These are phyloP conservation scores for Hortaea werneckii DNA, from an alignment of 2,329 filamentous ascomycete species.

Conservation along the genomic window DNA sequence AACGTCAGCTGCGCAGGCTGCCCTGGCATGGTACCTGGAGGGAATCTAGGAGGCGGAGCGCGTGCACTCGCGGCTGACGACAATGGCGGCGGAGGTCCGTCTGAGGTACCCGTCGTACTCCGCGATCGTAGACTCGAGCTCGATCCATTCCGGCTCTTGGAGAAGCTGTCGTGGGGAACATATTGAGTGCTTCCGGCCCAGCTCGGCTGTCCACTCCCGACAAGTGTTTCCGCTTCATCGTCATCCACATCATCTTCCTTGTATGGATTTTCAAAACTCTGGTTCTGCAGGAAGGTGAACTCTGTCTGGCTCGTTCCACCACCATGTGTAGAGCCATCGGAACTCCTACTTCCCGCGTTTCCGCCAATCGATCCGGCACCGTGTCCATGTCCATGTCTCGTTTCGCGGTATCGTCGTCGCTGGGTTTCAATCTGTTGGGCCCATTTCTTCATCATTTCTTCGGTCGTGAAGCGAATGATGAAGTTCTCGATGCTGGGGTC, in stretches of 20 bases:
- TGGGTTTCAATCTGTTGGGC: conserved; percentile 67
- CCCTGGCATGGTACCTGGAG: not conserved
- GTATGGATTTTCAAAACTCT: conserved; percentile 73
- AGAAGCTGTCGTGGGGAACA: conserved; percentile 38
- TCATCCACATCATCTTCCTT: conserved; percentile 46
- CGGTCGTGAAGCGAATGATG: conserved; percentile 82
- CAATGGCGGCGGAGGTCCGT: conserved; percentile 25
- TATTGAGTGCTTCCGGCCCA: conserved; percentile 13
- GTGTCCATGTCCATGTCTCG: conserved; percentile 28
- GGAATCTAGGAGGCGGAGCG: conserved; percentile 33
- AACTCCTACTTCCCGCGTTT: not conserved
- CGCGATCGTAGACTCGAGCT: conserved; percentile 65
- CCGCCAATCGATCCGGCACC: conserved; percentile 25
- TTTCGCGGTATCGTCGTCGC: conserved; percentile 43
- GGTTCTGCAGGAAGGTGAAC: conserved; percentile 70
- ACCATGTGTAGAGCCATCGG: conserved; percentile 1
- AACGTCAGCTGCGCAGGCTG: conserved; percentile 49
- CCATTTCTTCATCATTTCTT: conserved; percentile 93
- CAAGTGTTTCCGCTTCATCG: conserved; percentile 35
- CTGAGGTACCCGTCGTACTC: conserved; percentile 61
- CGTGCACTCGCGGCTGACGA: not conserved
- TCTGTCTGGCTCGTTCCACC: conserved; percentile 51
- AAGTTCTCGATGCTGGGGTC: conserved; percentile 95
- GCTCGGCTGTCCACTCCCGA: conserved; percentile 12
- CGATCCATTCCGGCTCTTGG: conserved; percentile 57